These are phyloP conservation scores for Davidsoniella australis DNA, from an alignment of 2,329 filamentous ascomycete genomes.

Conservation along the genomic window DNA sequence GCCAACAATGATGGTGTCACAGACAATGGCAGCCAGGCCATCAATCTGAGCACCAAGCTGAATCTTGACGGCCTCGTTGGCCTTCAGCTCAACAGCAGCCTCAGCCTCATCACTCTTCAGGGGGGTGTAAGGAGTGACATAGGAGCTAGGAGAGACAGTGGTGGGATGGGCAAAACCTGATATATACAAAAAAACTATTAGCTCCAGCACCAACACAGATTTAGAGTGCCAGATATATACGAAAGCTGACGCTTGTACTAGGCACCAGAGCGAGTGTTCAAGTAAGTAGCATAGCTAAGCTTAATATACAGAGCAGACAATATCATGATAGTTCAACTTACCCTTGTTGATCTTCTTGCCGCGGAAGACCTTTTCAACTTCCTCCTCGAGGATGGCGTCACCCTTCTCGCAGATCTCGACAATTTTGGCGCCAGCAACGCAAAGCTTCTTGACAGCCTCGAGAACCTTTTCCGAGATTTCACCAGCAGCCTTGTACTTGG, in stretches of 20 bases:
- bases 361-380: conserved; percentile 90
- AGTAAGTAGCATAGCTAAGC: no score
- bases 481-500: conserved; percentile 97
- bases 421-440: conserved; percentile 78
- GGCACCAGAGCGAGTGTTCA: neutral
- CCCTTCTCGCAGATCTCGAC: conserved; percentile 89
- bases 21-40: conserved; percentile 90
- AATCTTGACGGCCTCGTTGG: conserved; percentile 84
- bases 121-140: conserved; percentile 93
- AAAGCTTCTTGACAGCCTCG: conserved; percentile 58
- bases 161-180: conserved; percentile 81
- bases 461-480: conserved; percentile 93
- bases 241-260: neutral
- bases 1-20: conserved; percentile 71
- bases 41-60: conserved; percentile 98
- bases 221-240: neutral
- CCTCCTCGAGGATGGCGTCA: conserved; percentile 85
- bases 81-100: conserved; percentile 61
- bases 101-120: conserved; percentile 74
- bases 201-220: neutral
- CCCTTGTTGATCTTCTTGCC: conserved; percentile 95
- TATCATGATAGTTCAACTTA: conserved; percentile 22
- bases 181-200: neutral
- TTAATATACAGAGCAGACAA: no score
- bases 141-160: conserved; percentile 83